Evolutionary conservation across 2,329 filamentous ascomycete species (phyloP).

Genomic region (Colletotrichum sp.): DNA sequence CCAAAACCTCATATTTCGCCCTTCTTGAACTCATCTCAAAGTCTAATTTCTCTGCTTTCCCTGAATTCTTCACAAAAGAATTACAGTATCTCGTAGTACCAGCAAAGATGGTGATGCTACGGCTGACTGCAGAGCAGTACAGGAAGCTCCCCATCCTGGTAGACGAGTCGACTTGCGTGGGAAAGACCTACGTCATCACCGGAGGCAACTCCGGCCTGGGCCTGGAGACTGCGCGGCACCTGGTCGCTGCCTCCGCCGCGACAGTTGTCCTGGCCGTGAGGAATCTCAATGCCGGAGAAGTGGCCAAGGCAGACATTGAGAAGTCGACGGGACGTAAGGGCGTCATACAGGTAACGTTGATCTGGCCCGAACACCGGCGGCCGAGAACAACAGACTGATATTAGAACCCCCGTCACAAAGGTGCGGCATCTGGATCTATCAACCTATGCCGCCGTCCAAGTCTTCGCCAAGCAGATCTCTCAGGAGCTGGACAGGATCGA

Average conservation of each 20-base stretch:
- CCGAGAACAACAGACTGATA: not conserved
- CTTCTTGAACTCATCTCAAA: not conserved
- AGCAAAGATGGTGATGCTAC: slow-evolving; percentile 12
- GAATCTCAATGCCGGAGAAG: slow-evolving; percentile 5
- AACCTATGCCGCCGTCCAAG: slow-evolving; percentile 39
- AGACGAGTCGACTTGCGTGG: not conserved
- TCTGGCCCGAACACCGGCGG: not conserved
- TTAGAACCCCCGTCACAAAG: not conserved
- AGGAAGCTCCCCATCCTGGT: slow-evolving; percentile 10
- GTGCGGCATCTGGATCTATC: slow-evolving; percentile 37
- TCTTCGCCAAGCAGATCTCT: slow-evolving; percentile 35
- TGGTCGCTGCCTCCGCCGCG: slow-evolving; percentile 30
- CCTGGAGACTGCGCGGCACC: slow-evolving; percentile 37
- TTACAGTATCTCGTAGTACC: not conserved
- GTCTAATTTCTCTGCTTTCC: not conserved
- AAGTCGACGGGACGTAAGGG: not conserved
- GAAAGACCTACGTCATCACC: slow-evolving; percentile 32
- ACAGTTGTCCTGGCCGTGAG: slow-evolving; percentile 38
- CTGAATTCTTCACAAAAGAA: no score
- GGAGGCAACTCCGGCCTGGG: slow-evolving; percentile 39
- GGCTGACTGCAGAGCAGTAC: slow-evolving; percentile 2
- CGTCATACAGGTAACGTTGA: not conserved
- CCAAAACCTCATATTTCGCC: not conserved
- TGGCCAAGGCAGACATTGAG: slow-evolving; percentile 5
- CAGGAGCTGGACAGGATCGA: slow-evolving; percentile 38